Evolutionary conservation across 257 asterid species (phyloP), one percentile per base, ranked within the genome.

Genomic region (Craterostigma plantagineum): DNA sequence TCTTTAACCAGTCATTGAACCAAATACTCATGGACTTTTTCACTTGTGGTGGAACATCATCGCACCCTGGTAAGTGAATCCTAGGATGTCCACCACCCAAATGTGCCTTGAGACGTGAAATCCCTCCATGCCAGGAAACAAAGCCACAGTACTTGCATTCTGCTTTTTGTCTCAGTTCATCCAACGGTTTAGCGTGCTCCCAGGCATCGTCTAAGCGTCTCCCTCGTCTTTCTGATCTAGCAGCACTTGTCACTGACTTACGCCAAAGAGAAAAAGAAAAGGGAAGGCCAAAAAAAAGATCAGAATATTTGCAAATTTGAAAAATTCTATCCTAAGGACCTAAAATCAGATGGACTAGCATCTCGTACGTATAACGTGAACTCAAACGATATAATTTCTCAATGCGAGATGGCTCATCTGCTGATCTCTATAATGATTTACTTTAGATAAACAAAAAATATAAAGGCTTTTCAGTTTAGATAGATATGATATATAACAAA

Each of bases 81-180:
- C 49, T 56, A 7, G 68, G 54, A 51, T 56, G 53, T 18, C 66
- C 83, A 60, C 83, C 78, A 16, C 70, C 75, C 47, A 73, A 61
- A 64, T 73, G 83, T 23, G 75, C 78, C 70, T 69, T 73, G 41
- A 73, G 72, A 45, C 70, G 78, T 34, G 83, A 69, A 59, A 69
- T 66, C 42, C 83, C 83, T 7, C 83, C 78, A 51, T 57, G 69
- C 12, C 56, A 57, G 49, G 78, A 69, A 40, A 69, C 38, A 60
- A 57, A 73, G 48, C 78, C 75, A 50, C 82, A 73, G 53, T 63
- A 56, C 30, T 57, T 49, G 68, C 83, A 73, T 44, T 63, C 68
- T 30, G 75, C 66, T 48, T 63, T 66, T 53, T 63, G 73, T 45
- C 70, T 66, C 49, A 51, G 41, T 13, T 47, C 61, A 62, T 69